phyloP scores from a whole-genome alignment of 2,329 filamentous ascomycete species.

The Reticulascus tulasneorum region DNA sequence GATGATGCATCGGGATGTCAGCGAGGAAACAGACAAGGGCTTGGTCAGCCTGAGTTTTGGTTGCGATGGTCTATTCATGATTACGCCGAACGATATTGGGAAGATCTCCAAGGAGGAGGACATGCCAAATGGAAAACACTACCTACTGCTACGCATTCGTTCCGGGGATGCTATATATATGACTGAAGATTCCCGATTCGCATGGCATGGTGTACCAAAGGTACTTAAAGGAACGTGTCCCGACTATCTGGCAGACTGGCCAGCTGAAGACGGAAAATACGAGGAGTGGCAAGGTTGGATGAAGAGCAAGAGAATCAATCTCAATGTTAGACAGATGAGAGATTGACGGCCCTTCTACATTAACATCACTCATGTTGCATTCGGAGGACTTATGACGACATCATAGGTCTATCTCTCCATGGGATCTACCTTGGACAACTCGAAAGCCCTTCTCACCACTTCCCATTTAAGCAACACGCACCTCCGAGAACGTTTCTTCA shows the following conservation, averaged over 20 bases:
- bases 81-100: constrained; percentile 53
- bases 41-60: constrained; percentile 85
- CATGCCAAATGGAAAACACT: constrained; percentile 34
- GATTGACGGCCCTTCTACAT: constrained; percentile 29
- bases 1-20: constrained; percentile 90
- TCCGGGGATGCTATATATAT: constrained; percentile 92
- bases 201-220: constrained; percentile 94
- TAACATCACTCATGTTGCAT: neutral
- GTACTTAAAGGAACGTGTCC: constrained; percentile 79
- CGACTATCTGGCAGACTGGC: constrained; percentile 70
- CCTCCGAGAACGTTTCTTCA: too few relatives aligned
- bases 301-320: constrained; percentile 78
- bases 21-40: constrained; percentile 73
- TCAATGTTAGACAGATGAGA: constrained; percentile 89
- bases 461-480: too few relatives aligned
- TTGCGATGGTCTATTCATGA: constrained; percentile 85
- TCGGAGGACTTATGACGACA: too few relatives aligned
- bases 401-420: too few relatives aligned
- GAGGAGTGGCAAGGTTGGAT: constrained; percentile 83
- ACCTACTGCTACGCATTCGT: constrained; percentile 62
- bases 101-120: constrained; percentile 21
- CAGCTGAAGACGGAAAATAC: constrained; percentile 51
- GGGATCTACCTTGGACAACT: too few relatives aligned
- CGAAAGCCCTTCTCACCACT: too few relatives aligned
- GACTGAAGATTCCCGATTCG: constrained; percentile 74